Percentiles rank a stretch among this genome's conserved stretches.
These are phyloP conservation scores for Xylariaceae sp. DNA, from an alignment of 2,329 filamentous ascomycete genomes.

Conservation along the genomic window DNA sequence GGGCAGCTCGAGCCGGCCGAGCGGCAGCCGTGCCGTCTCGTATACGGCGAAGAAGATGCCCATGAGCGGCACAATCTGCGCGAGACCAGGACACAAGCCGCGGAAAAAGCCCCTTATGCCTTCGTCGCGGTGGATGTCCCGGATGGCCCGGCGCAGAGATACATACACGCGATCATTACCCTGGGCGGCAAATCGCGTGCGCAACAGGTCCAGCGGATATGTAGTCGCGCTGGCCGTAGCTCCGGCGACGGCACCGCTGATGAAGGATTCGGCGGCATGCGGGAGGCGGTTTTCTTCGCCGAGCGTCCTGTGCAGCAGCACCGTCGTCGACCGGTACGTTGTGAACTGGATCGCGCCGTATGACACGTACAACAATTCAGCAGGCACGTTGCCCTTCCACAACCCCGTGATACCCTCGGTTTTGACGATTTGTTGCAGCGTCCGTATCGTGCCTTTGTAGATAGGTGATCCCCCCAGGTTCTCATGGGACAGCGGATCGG, in stretches of 20 bases:
- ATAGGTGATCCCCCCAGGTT: constrained; percentile 44
- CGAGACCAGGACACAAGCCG: constrained; percentile 74
- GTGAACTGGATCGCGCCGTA: constrained; percentile 91
- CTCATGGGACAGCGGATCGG: constrained; percentile 62
- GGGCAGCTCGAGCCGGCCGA: constrained; percentile 54
- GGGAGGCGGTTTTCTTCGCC: constrained; percentile 46
- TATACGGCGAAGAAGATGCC: constrained; percentile 91
- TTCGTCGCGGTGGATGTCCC: constrained; percentile 70
- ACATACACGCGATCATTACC: constrained; percentile 74
- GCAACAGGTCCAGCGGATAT: constrained; percentile 88
- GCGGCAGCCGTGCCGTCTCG: constrained; percentile 64
- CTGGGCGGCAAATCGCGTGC: constrained; percentile 95
- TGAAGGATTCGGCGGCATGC: constrained; percentile 69
- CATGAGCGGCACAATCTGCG: constrained; percentile 94
- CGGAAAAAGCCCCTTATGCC: constrained; percentile 80
- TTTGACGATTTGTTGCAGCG: constrained; percentile 69
- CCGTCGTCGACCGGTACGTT: constrained; percentile 71
- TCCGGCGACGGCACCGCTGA: constrained; percentile 78
- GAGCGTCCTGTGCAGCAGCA: constrained; percentile 56
- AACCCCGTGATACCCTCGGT: constrained; percentile 81
- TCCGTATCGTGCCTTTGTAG: constrained; percentile 74
- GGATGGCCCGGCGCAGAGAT: constrained; percentile 64
- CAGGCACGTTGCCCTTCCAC: constrained; percentile 98
- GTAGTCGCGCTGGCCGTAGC: constrained; percentile 76
- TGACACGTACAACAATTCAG: constrained; percentile 87